phyloP scores from a whole-genome alignment of 2,329 filamentous ascomycete genomes.

The Diplodia mutila region DNA sequence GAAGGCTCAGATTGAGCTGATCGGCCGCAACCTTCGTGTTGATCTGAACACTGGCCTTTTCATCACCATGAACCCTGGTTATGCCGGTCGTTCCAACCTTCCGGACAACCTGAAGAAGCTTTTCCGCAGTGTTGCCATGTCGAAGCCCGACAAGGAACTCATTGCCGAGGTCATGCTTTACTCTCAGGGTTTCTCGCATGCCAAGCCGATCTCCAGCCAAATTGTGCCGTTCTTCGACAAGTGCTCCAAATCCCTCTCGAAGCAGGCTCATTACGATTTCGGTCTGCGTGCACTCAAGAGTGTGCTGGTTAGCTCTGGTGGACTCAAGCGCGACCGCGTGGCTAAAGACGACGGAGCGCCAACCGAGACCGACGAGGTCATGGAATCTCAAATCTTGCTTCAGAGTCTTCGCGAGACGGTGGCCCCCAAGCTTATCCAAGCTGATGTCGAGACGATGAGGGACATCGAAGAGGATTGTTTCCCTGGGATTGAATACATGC shows the following conservation, averaged over 20 bases:
- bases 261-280: constrained; percentile 99
- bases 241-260: constrained; percentile 79
- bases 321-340: constrained; percentile 80
- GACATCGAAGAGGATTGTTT: constrained; percentile 83
- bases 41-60: constrained; percentile 97
- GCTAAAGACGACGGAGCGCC: constrained; percentile 48
- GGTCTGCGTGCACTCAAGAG: constrained; percentile 97
- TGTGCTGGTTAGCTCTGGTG: constrained; percentile 95
- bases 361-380: constrained; percentile 65
- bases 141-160: constrained; percentile 98
- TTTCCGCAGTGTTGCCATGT: constrained; percentile 99
- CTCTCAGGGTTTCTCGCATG: constrained; percentile 97
- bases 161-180: constrained; percentile 99
- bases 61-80: constrained; percentile 99
- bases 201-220: constrained; percentile 89
- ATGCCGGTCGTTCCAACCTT: constrained; percentile 95
- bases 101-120: constrained; percentile 99
- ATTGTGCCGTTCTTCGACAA: constrained; percentile 98
- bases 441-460: constrained; percentile 87
- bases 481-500: constrained; percentile 89
- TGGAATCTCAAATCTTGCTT: constrained; percentile 97
- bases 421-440: constrained; percentile 91
- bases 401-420: constrained; percentile 99
- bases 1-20: constrained; percentile 88
- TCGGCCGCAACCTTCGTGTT: constrained; percentile 86